Base-by-base conservation (phyloP, 306 rosid genomes). In the Astragalus glycyphyllos region DNA sequence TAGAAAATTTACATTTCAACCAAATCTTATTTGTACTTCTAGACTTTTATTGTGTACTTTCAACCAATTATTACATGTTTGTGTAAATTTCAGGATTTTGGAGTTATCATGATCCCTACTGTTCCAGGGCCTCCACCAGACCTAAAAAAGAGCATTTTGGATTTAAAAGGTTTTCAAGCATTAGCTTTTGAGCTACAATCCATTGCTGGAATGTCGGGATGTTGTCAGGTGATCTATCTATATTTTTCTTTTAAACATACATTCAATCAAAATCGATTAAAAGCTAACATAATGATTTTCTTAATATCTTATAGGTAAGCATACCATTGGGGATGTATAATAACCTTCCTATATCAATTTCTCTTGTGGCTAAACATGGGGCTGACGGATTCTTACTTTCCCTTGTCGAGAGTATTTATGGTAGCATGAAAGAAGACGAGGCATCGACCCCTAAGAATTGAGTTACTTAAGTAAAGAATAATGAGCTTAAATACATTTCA, bases 111-210 rank as follows among this genome's bases (percentile, higher is more conserved):
- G 47, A 80, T 92, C 68, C 96, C 98, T 44, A 89, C 95, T 1
- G 88, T 92, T 73, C 95, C 89, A 17, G 96, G 92, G 11, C 79
- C 86, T 48, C 98, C 98, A 35, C 98, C 96, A 46, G 87, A 84
- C 72, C 76, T 81, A 17, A 80, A 63, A 58, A 82, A 82, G 37
- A 73, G 76, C 85, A 74, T 32, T 32, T 57, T 75, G 12, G 71
- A 77, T 9, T 76, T 86, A 14, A 90, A 78, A 41, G 32, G 15
- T 8, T 86, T 83, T 58, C 90, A 84, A 37, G 86, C 81, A 11
- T 82, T 66, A 71, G 90, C 90, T 42, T 86, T 81, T 70, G 79
- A 89, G 81, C 77, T 92, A 80, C 84, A 82, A 8, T 87, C 98
- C 63, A 83, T 92, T 73, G 95, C 89, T 26, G 96, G 89, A 51